Evolutionary conservation across 2,329 filamentous ascomycete genomes (phyloP), one percentile per base, ranked within the genome.

Genomic region (Scleromitrula shiraiana): DNA sequence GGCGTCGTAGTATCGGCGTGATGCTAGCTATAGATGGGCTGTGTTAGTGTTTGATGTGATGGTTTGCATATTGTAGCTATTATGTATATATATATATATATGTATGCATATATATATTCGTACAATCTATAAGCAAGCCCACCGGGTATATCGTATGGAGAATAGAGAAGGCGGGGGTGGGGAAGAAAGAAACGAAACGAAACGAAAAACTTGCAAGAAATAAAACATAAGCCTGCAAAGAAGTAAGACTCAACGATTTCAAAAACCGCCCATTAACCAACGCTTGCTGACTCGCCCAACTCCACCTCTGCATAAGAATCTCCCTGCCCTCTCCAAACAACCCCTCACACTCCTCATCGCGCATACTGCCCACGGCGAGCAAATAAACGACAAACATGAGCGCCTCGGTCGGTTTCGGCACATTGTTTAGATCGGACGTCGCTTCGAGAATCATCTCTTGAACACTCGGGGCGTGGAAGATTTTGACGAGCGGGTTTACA

Each of bases 331-430:
- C 71, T 7, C 70, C 70, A 52, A 85, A 78, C 30, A 72, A 75
- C 23, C 60, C 65, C 33, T 70, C 63, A 39, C 74, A 78, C 56
- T 76, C 75, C 1, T 70, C 68, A 14, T 82, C 76, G 20, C 70
- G 72, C 51, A 86, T 68, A 19, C 76, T 82, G 5, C 72, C 74
- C 41, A 82, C 64, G n/a, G 77, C 76, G 57, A 78, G 72, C 45
- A 79, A 67, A 57, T 83, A 83, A 26, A 83, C 76, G 55, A 75
- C 68, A 62, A 87, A 86, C 74, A 87, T 79, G 32, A 88, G 69
- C 1, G 78, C 80, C 59, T 85, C 81, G 9, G 84, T 71, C n/a
- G 73, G 73, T 51, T 71, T 74, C 7, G 56, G 49, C 5, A 59
- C 46, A 23, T 52, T 51, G 24, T 71, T 67, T 6, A 80, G 61